Base-by-base conservation (phyloP, 2,329 filamentous ascomycete genomes). In the Calonectria fujianensis region DNA sequence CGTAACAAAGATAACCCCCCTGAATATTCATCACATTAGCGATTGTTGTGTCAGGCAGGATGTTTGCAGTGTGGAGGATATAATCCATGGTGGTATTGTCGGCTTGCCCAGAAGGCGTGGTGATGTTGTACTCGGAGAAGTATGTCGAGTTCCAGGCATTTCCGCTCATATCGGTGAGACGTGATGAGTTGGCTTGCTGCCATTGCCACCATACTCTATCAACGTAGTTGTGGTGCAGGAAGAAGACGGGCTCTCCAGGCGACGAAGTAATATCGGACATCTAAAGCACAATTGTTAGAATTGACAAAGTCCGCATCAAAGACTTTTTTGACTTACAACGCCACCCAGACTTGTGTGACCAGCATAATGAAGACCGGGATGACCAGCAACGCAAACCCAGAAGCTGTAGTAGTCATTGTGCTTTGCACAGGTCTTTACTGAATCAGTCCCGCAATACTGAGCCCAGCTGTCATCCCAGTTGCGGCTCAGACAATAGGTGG, bases 101-200 rank as follows among this genome's bases (percentile, higher is more conserved):
- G 11, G 61, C 16, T 20, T 35, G 61, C 3, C 61, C 61, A 8
- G 16, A 3, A 4, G 61, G 61, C 2, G 29, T 48, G 39, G 39
- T 29, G 20, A 65, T 48, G 61, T 65, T 65, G 61, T 65, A 48
- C 20, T 65, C 39, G 37, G 27, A 8, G n/a, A 65, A 65, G 27
- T 65, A 65, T 2, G 61, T 65, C 27, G 37, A n/a, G 41, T 65
- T 65, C 61, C 61, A 65, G 13, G 61, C 61, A 39, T 65, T 65
- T 8, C 61, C 61, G 18, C 61, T 65, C 61, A 65, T 65, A 9
- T 65, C 61, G 10, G 29, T 45, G 9, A 65, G 24, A 29, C 39
- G 61, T 3, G 59, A 45, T 11, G 61, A 48, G 18, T 65, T 65
- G 3, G 39, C 6, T 18, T 24, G 27, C 61, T 65, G 61, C 61